Conservation (phyloP, 208 protist species). For the Acanthamoeba triangularis region DNA sequence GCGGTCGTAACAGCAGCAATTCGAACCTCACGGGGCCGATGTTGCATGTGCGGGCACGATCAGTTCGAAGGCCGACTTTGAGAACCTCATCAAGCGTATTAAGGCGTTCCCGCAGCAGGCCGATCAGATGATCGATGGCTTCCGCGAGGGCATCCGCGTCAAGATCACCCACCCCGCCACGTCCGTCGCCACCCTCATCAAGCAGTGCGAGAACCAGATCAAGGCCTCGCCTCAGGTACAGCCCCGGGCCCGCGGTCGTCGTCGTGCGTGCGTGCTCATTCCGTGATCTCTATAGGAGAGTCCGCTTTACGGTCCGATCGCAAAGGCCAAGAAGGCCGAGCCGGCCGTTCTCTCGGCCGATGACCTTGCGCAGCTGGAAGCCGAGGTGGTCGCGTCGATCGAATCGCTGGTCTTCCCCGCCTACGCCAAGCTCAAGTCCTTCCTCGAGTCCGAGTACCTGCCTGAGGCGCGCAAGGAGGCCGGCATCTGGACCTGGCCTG, state of each 20-base stretch:
- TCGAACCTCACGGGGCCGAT: not conserved
- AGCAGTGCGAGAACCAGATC: conserved; percentile 27
- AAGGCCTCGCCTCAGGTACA: not conserved
- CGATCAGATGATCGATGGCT: conserved; percentile 15
- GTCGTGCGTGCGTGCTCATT: not conserved
- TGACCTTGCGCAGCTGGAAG: not conserved
- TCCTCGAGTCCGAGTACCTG: conserved; percentile 34
- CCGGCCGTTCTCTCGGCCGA: not conserved
- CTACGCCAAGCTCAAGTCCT: not conserved
- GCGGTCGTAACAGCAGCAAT: no score
- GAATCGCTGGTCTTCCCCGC: not conserved
- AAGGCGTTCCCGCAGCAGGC: not conserved
- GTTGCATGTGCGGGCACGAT: not conserved
- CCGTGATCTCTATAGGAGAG: not conserved
- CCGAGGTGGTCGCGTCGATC: not conserved
- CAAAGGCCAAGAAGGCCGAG: not conserved
- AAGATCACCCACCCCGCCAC: not conserved
- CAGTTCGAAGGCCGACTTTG: not conserved
- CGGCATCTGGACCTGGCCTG: conserved; percentile 52
- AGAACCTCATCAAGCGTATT: not conserved
- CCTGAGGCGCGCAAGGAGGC: not conserved
- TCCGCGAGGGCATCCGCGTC: not conserved
- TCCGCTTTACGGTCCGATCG: not conserved
- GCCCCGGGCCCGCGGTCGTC: not conserved
- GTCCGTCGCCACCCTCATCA: not conserved